Base-by-base conservation (phyloP, 192 early-diverging fungal species). In the Gaertneriomyces sp. region DNA sequence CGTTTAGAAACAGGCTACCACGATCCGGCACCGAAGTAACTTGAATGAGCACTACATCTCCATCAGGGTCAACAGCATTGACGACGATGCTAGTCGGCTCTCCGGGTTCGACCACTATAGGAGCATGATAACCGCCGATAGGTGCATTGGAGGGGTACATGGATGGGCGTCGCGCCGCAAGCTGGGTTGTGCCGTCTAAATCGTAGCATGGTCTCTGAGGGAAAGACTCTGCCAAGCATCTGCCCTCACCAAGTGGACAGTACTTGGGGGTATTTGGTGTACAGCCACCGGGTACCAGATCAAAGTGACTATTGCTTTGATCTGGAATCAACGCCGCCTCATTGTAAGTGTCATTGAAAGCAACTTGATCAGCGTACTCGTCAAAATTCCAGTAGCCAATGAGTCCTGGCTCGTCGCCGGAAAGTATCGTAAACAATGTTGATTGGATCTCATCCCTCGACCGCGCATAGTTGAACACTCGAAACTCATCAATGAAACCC, bases 401-500 rank as follows among this genome's bases (percentile, higher is more conserved):
- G 12, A 61, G 38, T 14, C 59, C 59, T 2, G 10, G 9, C 19
- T 61, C 42, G 5, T 46, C 11, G 10, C 42, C 42, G 5, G 7
- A 6, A 17, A 61, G 45, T 19, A 5, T 61, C 0, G 20, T 7
- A 17, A 45, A 38, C 59, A 61, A 45, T 1, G 59, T 61, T 6
- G 40, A 49, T 45, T 42, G 41, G 1, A 61, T 61, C 11, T 45
- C 6, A 3, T 20, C 43, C 5, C 6, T 5, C 14, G 42, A 9
- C 1, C 45, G 6, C 16, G 59, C 8, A 45, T 61, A 45, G 45
- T 61, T 61, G 42, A 61, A 61, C 5, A 61, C 42, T n/a, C 59
- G 25, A 45, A 61, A 61, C 59, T 61, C 59, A 19, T 61, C 59
- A 7, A 61, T 16, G 4, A 61, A 61, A 17, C 59, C 59, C 38